These are phyloP conservation scores for Saturnispora quitensis DNA, from an alignment of 805 yeast species.

Conservation along the genomic window DNA sequence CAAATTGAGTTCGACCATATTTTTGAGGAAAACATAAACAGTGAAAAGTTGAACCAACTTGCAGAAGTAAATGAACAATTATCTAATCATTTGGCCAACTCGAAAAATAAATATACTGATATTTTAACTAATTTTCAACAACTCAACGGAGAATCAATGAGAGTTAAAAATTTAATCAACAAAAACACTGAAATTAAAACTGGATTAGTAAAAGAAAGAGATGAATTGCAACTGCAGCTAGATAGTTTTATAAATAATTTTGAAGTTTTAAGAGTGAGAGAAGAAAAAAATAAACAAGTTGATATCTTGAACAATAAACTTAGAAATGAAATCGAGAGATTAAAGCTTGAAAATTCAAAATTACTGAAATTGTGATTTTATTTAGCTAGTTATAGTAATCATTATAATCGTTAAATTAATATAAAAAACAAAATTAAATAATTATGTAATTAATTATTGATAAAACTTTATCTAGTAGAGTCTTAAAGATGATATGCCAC, in stretches of 20 bases:
- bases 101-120: slow-evolving; percentile 18
- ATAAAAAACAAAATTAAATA: not conserved
- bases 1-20: not conserved
- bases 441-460: not conserved
- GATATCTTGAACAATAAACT: slow-evolving; percentile 20
- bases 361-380: not conserved
- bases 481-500: not conserved
- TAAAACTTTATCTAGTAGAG: not conserved
- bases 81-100: not conserved
- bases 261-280: slow-evolving; percentile 25
- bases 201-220: slow-evolving; percentile 9
- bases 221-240: slow-evolving; percentile 15
- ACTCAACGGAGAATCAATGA: slow-evolving; percentile 25
- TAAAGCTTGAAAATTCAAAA: slow-evolving; percentile 15
- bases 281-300: slow-evolving; percentile 24
- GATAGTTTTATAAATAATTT: slow-evolving; percentile 16
- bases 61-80: not conserved
- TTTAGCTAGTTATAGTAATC: not conserved
- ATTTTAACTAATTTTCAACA: slow-evolving; percentile 26
- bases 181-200: slow-evolving; percentile 16
- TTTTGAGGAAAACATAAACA: not conserved
- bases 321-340: slow-evolving; percentile 18
- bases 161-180: slow-evolving; percentile 19
- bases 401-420: not conserved
- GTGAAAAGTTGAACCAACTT: not conserved